phyloP scores from a whole-genome alignment of 2,329 filamentous ascomycete genomes.

The Ophiostoma australiae region DNA sequence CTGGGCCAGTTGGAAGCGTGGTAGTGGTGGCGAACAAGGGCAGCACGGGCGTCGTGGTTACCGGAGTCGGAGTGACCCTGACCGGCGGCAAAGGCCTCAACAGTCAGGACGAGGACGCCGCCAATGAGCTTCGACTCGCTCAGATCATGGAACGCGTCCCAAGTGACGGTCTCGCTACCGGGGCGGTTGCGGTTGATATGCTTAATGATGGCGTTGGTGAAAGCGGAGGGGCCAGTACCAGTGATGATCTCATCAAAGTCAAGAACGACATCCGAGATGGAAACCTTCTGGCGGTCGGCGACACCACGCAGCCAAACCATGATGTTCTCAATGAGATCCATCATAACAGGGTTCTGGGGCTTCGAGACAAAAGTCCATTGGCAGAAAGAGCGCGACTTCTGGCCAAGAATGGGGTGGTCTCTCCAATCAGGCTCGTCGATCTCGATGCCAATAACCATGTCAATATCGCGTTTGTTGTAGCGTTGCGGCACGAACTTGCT shows the following conservation, averaged over 20 bases:
- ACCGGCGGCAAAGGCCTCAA: slow-evolving; percentile 67
- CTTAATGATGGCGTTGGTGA: slow-evolving; percentile 59
- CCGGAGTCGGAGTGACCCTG: slow-evolving; percentile 70
- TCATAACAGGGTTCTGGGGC: slow-evolving; percentile 62
- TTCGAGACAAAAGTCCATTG: slow-evolving; percentile 73
- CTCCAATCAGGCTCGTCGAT: slow-evolving; percentile 64
- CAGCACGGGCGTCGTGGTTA: slow-evolving; percentile 60
- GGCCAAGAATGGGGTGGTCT: slow-evolving; percentile 60
- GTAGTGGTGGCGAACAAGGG: slow-evolving; percentile 69
- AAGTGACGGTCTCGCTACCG: slow-evolving; percentile 46
- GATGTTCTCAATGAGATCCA: slow-evolving; percentile 63
- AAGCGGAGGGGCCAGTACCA: slow-evolving; percentile 67
- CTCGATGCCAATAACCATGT: slow-evolving; percentile 66
- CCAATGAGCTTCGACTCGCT: slow-evolving; percentile 61
- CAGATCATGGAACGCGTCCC: slow-evolving; percentile 62
- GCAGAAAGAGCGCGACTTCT: slow-evolving; percentile 65
- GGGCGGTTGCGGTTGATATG: slow-evolving; percentile 53
- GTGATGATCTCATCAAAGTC: slow-evolving; percentile 69
- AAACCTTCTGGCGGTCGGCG: slow-evolving; percentile 52
- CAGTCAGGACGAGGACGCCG: slow-evolving; percentile 61
- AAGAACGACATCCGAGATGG: slow-evolving; percentile 57
- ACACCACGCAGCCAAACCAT: slow-evolving; percentile 60
- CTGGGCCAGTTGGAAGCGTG: slow-evolving; percentile 69
- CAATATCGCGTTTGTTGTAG: slow-evolving; percentile 59
- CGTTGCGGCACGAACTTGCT: slow-evolving; percentile 57